Evolutionary conservation across 805 yeast genomes (phyloP), one percentile per base, ranked within the genome.

Genomic region (Saturnispora mendoncae): DNA sequence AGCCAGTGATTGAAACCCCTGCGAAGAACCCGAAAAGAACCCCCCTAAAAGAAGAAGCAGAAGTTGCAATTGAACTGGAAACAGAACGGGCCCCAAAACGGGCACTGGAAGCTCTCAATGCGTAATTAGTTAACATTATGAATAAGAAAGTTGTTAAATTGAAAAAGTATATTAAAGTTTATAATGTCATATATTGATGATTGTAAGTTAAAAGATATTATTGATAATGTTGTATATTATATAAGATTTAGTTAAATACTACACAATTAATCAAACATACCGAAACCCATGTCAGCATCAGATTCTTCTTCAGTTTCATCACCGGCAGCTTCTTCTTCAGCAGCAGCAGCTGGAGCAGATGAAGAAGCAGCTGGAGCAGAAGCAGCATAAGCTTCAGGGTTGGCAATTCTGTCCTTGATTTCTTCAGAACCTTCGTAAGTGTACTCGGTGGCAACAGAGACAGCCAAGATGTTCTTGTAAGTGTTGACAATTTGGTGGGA

Each of bases 341-440:
- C 80, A 47, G 76, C 76, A 42, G 68, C 72, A 52, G 71, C 61
- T 51, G 75, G 59, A 49, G 74, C 58, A 60, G 84, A 77, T 59
- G 94, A 85, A 65, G 83, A 82, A 62, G 96, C 96, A 67, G 73
- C 96, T 62, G 97, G 95, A 63, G 97, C 97, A 73, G 96, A 94
- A 64, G 97, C 82, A 67, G 97, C 98, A 74, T 90, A 92, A 70
- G 95, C 95, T 54, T 92, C 97, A 70, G 99, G 99, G 94, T 92
- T 90, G 70, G 95, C 97, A 64, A 92, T 77, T 77, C 97, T 85
- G 84, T 92, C 99, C 84, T 86, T 86, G 77, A 92, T 81, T 57
- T 90, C 88, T 78, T 88, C 99, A 58, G 95, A 84, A 71, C 95
- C 97, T 74, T 94, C 97, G 77, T 82, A 92, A 66, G 96, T 84